Evolutionary conservation across 73 alveolate species (phyloP), one percentile per base, ranked within the genome.

Genomic region (Tetrahymena thermophila): DNA sequence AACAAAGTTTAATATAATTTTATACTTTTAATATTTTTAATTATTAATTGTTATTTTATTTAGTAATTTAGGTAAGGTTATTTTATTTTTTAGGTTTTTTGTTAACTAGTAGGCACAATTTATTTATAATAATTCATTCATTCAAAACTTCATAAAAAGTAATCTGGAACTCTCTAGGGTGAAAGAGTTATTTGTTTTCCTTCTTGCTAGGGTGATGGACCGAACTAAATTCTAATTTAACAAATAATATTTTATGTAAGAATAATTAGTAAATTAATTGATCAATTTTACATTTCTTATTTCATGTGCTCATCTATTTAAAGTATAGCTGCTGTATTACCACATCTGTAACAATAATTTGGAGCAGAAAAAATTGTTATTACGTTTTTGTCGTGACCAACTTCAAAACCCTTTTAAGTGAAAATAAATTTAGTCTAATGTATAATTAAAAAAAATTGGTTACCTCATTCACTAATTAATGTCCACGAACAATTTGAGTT

Each of bases 381-480:
- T 31, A 98, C 99, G 43, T 96, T 56, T 58, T 96, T 95, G 56
- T 97, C 98, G 93, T 97, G 98, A 21, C 93, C n/a, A 44, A 94
- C 35, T 40, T 93, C 85, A 55, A 93, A 50, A 0, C 96, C 98
- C 56, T 71, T 28, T 71, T 89, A 94, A 93, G 85, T 84, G 85
- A 56, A 96, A 97, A 44, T 94, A 84, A 57, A 95, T 94, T 84
- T 89, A 98, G 94, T 94, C 56, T 94, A 35, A 94, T 93, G 58
- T 96, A 84, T 16, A 96, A 95, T 97, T 97, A 97, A 97, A 98
- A 97, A 93, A 94, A 96, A 94, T 97, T 98, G 57, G 93, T 97
- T 85, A 99, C 99, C 94, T 98, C 99, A 99, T 98, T 98, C 37
- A 98, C 99, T 83, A 98, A 96, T 94, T 98, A 98, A 96, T 98